Evolutionary conservation across 2,329 filamentous ascomycete species (phyloP).

Genomic region (Calonectria pauciramosa): DNA sequence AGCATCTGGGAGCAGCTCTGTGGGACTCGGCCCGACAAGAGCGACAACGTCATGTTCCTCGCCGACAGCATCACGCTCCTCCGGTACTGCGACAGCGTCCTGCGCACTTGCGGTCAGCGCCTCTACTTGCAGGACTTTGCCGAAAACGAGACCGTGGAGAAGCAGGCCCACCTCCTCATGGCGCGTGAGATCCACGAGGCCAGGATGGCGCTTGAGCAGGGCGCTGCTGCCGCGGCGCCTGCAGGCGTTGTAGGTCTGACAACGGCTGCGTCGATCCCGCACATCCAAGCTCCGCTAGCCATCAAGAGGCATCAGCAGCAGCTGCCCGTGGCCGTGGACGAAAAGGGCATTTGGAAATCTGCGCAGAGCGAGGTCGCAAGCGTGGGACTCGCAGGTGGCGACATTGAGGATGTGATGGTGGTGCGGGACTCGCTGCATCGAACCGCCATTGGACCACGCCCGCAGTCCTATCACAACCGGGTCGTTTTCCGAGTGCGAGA

Average conservation of each 20-base stretch:
- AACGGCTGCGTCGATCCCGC: neutral
- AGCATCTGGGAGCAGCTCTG: slow-evolving; percentile 49
- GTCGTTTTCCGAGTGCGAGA: slow-evolving; percentile 48
- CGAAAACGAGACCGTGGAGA: slow-evolving; percentile 48
- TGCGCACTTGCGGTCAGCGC: slow-evolving; percentile 43
- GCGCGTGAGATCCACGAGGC: slow-evolving; percentile 37
- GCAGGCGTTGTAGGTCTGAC: neutral
- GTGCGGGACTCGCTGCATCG: slow-evolving; percentile 48
- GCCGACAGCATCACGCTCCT: slow-evolving; percentile 55
- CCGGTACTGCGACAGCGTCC: slow-evolving; percentile 52
- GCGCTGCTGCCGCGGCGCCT: neutral
- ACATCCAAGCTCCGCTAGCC: neutral
- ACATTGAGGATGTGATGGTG: slow-evolving; percentile 48
- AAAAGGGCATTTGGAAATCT: slow-evolving; percentile 12
- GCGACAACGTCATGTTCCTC: slow-evolving; percentile 46
- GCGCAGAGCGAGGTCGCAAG: slow-evolving; percentile 23
- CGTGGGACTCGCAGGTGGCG: slow-evolving; percentile 36
- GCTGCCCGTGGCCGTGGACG: slow-evolving; percentile 15
- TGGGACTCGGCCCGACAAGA: slow-evolving; percentile 42
- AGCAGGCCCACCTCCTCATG: slow-evolving; percentile 47
- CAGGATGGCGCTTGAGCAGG: slow-evolving; percentile 24
- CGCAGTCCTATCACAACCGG: slow-evolving; percentile 52
- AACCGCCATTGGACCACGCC: slow-evolving; percentile 48
- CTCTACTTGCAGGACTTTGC: slow-evolving; percentile 54
- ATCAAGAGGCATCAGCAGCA: neutral